A percentile compares a stretch with the other conserved stretches of the same genome.
phyloP scores from a whole-genome alignment of 1,284 basidiomycete genomes.

The Golubevia sp. region DNA sequence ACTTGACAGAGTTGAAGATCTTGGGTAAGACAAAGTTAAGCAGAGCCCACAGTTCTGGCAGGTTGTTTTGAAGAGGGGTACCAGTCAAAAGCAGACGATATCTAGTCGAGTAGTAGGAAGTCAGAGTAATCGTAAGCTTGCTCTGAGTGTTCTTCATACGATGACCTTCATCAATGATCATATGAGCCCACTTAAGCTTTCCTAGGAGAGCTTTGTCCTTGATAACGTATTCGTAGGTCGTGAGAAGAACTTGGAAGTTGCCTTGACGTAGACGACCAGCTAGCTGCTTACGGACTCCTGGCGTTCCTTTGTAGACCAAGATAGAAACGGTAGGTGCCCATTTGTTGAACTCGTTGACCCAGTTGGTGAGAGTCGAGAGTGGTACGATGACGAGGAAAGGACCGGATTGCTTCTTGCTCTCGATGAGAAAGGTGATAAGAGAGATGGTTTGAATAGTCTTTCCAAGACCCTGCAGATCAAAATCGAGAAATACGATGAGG shows the following conservation, averaged over 20 bases:
- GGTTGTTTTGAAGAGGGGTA: constrained; percentile 61
- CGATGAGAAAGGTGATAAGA: constrained; percentile 61
- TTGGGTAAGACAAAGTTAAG: constrained; percentile 61
- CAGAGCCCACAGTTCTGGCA: constrained; percentile 61
- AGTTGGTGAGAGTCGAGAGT: constrained; percentile 59
- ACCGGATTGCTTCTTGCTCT: constrained; percentile 58
- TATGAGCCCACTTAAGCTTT: constrained; percentile 61
- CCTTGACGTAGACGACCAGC: constrained; percentile 42
- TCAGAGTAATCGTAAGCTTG: constrained; percentile 59
- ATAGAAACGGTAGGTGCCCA: constrained; percentile 57
- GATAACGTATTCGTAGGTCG: constrained; percentile 62
- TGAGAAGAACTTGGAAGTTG: constrained; percentile 58
- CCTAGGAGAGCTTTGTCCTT: constrained; percentile 61
- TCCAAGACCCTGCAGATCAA: constrained; percentile 45
- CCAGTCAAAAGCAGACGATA: constrained; percentile 59
- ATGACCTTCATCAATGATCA: constrained; percentile 62
- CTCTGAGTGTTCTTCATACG: constrained; percentile 62
- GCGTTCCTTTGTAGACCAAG: constrained; percentile 59
- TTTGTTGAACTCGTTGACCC: constrained; percentile 60
- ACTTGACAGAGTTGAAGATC: constrained; percentile 62
- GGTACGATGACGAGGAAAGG: constrained; percentile 61
- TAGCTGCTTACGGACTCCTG: constrained; percentile 51
- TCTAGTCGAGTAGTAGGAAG: constrained; percentile 51
- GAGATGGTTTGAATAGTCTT: constrained; percentile 62
- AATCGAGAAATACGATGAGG: background rate